Percentiles rank a stretch among this genome's conserved stretches.
Conservation (phyloP, 225 moss, liverwort and hornwort genomes). For the Anthoceros angustus region DNA sequence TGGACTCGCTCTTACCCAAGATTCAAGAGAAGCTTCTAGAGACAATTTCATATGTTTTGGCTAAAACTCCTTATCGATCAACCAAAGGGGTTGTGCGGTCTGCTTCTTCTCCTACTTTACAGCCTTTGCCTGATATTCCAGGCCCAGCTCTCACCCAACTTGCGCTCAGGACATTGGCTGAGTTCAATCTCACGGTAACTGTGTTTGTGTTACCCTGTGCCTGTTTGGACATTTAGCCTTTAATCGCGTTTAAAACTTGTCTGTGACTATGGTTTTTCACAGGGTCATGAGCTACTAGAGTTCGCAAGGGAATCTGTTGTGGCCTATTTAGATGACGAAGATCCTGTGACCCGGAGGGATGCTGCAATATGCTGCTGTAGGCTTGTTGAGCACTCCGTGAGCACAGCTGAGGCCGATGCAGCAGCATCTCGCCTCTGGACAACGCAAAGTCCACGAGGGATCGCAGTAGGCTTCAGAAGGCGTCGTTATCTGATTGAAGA, state of each 20-base stretch:
- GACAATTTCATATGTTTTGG: conserved; percentile 82
- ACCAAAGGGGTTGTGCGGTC: conserved; percentile 35
- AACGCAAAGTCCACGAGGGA: conserved; percentile 73
- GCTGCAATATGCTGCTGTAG: conserved; percentile 91
- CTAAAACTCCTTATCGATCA: conserved; percentile 72
- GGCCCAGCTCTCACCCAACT: conserved; percentile 82
- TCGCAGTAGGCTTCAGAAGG: conserved; percentile 75
- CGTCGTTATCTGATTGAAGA: conserved; percentile 86
- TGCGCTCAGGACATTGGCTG: conserved; percentile 67
- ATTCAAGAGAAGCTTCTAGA: conserved; percentile 87
- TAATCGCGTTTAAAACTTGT: neutral
- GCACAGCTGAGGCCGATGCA: conserved; percentile 39
- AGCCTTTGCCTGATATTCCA: conserved; percentile 41
- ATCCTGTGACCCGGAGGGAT: conserved; percentile 71
- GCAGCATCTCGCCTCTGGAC: conserved; percentile 47
- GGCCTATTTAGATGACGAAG: conserved; percentile 82
- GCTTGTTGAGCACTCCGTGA: conserved; percentile 80
- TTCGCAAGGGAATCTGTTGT: conserved; percentile 91
- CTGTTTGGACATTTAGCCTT: neutral
- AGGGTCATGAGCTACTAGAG: conserved; percentile 96
- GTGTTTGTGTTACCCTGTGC: neutral
- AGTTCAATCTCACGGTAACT: conserved; percentile 73
- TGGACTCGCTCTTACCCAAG: conserved; percentile 51
- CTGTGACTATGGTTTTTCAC: conserved; percentile 5
- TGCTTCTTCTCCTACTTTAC: conserved; percentile 34